phyloP scores from a whole-genome alignment of 148 eudicot genomes.

The Vaccinium corymbosum region DNA sequence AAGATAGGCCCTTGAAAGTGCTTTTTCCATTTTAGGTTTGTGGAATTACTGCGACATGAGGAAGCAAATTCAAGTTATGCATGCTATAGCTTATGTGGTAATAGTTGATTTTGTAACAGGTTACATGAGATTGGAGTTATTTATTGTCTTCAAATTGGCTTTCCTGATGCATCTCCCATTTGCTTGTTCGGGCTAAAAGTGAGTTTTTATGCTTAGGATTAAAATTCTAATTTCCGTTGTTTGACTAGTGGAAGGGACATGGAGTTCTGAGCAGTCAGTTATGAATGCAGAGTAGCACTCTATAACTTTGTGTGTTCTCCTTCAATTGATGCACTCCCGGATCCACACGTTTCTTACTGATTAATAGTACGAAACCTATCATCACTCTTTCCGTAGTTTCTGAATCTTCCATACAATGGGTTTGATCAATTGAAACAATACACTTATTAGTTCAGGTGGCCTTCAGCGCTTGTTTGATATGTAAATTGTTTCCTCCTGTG shows the following conservation, averaged over 20 bases:
- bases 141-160: not conserved
- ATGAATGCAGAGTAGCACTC: not conserved
- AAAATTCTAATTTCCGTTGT: not conserved
- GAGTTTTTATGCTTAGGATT: not conserved
- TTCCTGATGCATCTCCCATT: slow-evolving; percentile 8
- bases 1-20: not conserved
- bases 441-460: not conserved
- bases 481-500: not conserved
- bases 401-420: not conserved
- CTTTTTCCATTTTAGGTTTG: not conserved
- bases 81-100: not conserved
- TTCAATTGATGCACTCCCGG: not conserved
- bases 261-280: not conserved
- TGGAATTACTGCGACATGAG: not conserved
- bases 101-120: not conserved
- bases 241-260: not conserved
- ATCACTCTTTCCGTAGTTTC: not conserved
- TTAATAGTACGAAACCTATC: not conserved
- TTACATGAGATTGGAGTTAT: not conserved
- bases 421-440: not conserved
- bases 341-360: not conserved
- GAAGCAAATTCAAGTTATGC: not conserved
- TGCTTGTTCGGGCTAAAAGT: not conserved
- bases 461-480: not conserved
- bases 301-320: not conserved